These are phyloP conservation scores for Tuber melanosporum DNA, from an alignment of 495 filamentous ascomycete species.

Conservation along the genomic window DNA sequence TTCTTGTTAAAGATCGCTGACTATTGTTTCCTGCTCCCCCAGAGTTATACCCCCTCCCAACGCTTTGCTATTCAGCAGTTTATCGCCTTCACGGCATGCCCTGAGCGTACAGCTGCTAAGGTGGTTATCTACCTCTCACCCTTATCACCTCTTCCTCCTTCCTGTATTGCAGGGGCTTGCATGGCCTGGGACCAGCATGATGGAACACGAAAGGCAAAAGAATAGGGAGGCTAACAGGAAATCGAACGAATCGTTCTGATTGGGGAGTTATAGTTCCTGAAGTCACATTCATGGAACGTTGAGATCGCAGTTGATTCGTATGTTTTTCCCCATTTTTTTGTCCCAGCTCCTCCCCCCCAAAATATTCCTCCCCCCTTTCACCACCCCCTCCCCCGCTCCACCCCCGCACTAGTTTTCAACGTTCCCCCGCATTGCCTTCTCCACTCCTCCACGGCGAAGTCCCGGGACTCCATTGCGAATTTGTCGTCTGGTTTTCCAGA, in stretches of 20 bases:
- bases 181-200: background rate
- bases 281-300: conserved; percentile 39
- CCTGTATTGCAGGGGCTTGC: background rate
- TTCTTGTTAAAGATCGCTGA: conserved; percentile 10
- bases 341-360: conserved; percentile 4
- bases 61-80: conserved; percentile 41
- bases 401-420: background rate
- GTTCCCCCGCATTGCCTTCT: background rate
- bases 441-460: background rate
- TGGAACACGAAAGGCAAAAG: background rate
- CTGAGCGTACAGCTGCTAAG: conserved; percentile 40
- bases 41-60: conserved; percentile 38
- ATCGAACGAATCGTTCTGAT: conserved; percentile 8
- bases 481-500: background rate
- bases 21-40: background rate
- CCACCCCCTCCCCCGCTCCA: background rate
- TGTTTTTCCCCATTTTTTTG: conserved; percentile 23
- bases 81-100: conserved; percentile 39
- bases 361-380: background rate
- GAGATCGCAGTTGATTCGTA: conserved; percentile 41
- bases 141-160: background rate
- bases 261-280: conserved; percentile 36
- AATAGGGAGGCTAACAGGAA: conserved; percentile 16
- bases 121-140: conserved; percentile 14
- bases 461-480: background rate